These are phyloP conservation scores for Fusarium annulatum DNA, from an alignment of 2,329 filamentous ascomycete species.

Conservation along the genomic window DNA sequence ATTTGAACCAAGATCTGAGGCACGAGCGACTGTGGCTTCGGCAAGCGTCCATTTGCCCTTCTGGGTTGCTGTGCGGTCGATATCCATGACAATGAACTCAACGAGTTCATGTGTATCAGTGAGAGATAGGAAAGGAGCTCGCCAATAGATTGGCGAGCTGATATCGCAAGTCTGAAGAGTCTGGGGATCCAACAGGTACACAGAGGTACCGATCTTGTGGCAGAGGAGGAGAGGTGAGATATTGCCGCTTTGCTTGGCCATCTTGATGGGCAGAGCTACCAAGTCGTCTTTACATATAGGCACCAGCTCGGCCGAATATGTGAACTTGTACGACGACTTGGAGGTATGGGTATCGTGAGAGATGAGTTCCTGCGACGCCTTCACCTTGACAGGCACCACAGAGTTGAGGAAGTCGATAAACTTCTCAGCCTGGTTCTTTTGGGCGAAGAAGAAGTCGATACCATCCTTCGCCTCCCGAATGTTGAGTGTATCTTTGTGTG, in stretches of 20 bases:
- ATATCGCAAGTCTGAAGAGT: slow-evolving; percentile 93
- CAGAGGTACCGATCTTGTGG: slow-evolving; percentile 85
- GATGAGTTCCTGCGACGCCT: slow-evolving; percentile 86
- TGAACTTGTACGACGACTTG: slow-evolving; percentile 93
- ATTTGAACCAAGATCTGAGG: slow-evolving; percentile 86
- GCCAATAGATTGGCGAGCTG: slow-evolving; percentile 86
- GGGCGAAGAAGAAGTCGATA: slow-evolving; percentile 93
- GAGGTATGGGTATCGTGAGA: slow-evolving; percentile 93
- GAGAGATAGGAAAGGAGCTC: slow-evolving; percentile 84
- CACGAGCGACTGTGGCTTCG: slow-evolving; percentile 88
- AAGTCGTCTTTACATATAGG: slow-evolving; percentile 98
- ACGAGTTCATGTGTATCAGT: slow-evolving; percentile 86
- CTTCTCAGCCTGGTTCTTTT: slow-evolving; percentile 89
- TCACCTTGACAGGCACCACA: slow-evolving; percentile 79
- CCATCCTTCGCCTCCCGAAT: slow-evolving; percentile 98
- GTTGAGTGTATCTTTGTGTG: slow-evolving; percentile 93
- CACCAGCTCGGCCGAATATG: slow-evolving; percentile 87
- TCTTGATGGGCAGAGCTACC: slow-evolving; percentile 88
- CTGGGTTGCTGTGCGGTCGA: slow-evolving; percentile 79
- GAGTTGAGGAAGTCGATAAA: slow-evolving; percentile 92
- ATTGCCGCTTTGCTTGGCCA: slow-evolving; percentile 89
- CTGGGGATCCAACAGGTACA: slow-evolving; percentile 89
- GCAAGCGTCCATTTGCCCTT: slow-evolving; percentile 87
- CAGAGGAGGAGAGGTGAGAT: slow-evolving; percentile 89
- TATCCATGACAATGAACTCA: slow-evolving; percentile 95